Percentiles rank a stretch among this genome's conserved stretches.
Evolutionary conservation across 805 yeast species (phyloP).

Genomic region (Trichomonascus vanleenenianus): DNA sequence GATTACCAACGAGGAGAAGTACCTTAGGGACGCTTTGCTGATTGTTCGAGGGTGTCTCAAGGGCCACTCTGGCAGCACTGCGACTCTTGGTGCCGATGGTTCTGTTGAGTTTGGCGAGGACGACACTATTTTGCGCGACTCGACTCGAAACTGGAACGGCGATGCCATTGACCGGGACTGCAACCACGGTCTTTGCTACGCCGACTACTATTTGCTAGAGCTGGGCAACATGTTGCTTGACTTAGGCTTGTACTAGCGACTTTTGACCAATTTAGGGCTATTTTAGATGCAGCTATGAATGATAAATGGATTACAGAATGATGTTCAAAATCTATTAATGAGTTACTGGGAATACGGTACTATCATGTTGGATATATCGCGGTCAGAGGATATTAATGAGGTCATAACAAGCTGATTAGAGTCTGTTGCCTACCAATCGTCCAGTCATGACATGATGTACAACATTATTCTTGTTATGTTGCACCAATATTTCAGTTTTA

Average conservation of each 20-base stretch:
- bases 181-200: slow-evolving; percentile 29
- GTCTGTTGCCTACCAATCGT: too few species aligned
- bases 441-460: too few species aligned
- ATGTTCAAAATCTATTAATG: too few species aligned
- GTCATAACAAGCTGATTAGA: too few species aligned
- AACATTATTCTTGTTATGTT: too few species aligned
- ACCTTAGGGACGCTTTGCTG: slow-evolving; percentile 16
- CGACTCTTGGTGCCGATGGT: background rate
- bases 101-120: background rate
- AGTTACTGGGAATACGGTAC: too few species aligned
- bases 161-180: slow-evolving; percentile 11
- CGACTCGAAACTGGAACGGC: slow-evolving; percentile 26
- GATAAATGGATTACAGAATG: too few species aligned
- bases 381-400: too few species aligned
- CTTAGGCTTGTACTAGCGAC: slow-evolving; percentile 16
- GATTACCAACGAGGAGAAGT: slow-evolving; percentile 12
- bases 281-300: too few species aligned
- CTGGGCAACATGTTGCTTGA: slow-evolving; percentile 27
- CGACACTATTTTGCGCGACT: slow-evolving; percentile 23
- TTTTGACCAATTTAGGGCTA: too few species aligned
- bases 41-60: slow-evolving; percentile 17
- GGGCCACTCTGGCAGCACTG: slow-evolving; percentile 16
- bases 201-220: slow-evolving; percentile 27
- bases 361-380: too few species aligned
- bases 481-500: too few species aligned